Conservation (phyloP, 306 rosid species). For the Vigna trinervia region DNA sequence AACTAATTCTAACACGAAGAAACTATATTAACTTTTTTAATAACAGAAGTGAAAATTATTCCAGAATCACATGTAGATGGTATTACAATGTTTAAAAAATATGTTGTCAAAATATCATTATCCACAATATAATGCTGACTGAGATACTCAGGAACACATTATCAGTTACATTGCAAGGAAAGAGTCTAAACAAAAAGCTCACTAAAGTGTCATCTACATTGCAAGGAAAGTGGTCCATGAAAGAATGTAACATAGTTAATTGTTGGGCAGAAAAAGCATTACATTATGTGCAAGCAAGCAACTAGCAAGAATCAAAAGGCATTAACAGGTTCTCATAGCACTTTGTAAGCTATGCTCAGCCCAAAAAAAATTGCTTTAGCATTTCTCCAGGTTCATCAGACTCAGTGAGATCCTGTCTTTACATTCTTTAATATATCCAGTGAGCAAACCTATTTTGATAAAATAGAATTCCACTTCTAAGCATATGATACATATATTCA, state of each 20-base stretch:
- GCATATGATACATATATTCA: conserved; percentile 46
- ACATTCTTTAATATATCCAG: conserved; percentile 50
- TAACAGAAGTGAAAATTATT: no score
- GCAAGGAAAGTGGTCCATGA: background rate
- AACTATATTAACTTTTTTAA: no score
- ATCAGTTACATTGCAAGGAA: conserved; percentile 5
- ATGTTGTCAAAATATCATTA: no score
- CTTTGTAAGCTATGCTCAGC: conserved; percentile 35
- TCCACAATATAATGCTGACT: background rate
- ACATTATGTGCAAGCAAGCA: conserved; percentile 27
- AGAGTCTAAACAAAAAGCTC: background rate
- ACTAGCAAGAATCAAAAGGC: conserved; percentile 21
- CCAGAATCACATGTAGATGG: no score
- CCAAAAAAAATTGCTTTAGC: conserved; percentile 31
- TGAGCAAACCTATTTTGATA: conserved; percentile 42
- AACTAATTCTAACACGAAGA: no score
- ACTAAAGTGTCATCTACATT: background rate
- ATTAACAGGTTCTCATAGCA: conserved; percentile 26
- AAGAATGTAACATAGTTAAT: conserved; percentile 20
- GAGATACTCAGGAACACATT: background rate
- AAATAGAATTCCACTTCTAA: conserved; percentile 50
- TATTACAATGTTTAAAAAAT: no score
- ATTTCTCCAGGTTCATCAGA: conserved; percentile 41
- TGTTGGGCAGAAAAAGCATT: conserved; percentile 11
- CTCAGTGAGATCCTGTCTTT: conserved; percentile 50